Evolutionary conservation across 495 filamentous ascomycete genomes (phyloP).

Genomic region (Penicillium egyptiacum): DNA sequence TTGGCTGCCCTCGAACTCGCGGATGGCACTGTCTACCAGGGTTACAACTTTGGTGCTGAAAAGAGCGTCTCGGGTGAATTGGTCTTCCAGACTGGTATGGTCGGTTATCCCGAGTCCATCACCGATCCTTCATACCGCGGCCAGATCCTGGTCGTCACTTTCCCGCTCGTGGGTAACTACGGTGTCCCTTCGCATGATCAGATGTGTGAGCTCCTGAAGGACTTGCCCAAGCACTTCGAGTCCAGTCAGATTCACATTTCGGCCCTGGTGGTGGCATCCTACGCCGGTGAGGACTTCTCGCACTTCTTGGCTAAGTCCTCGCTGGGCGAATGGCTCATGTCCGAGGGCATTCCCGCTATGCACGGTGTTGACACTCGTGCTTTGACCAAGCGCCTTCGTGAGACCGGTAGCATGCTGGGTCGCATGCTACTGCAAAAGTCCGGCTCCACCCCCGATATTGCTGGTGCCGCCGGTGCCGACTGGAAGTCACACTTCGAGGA

Average conservation of each 20-base stretch:
- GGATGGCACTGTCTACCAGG: constrained; percentile 84
- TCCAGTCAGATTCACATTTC: constrained; percentile 88
- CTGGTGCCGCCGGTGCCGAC: constrained; percentile 43
- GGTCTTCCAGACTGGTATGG: constrained; percentile 99
- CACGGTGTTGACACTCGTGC: constrained; percentile 93
- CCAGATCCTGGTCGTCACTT: constrained; percentile 88
- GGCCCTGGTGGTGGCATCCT: constrained; percentile 84
- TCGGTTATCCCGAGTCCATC: constrained; percentile 94
- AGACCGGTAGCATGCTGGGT: constrained; percentile 95
- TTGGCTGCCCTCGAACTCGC: constrained; percentile 83
- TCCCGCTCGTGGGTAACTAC: constrained; percentile 91
- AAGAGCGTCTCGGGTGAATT: constrained; percentile 93
- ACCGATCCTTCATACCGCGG: constrained; percentile 92
- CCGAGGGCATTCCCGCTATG: constrained; percentile 93
- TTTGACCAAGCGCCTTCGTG: constrained; percentile 87
- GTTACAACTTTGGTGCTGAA: constrained; percentile 90
- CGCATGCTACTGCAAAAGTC: constrained; percentile 75
- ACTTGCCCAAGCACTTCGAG: constrained; percentile 89
- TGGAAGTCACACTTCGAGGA: constrained; percentile 72
- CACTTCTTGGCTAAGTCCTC: constrained; percentile 90
- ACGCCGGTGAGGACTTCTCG: constrained; percentile 90
- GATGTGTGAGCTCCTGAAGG: constrained; percentile 75
- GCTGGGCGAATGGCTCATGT: constrained; percentile 90
- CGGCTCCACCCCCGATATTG: constrained; percentile 45
- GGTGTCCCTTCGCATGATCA: constrained; percentile 85